Conservation (phyloP, 2,329 filamentous ascomycete genomes). For the Aspergillus cejpii region DNA sequence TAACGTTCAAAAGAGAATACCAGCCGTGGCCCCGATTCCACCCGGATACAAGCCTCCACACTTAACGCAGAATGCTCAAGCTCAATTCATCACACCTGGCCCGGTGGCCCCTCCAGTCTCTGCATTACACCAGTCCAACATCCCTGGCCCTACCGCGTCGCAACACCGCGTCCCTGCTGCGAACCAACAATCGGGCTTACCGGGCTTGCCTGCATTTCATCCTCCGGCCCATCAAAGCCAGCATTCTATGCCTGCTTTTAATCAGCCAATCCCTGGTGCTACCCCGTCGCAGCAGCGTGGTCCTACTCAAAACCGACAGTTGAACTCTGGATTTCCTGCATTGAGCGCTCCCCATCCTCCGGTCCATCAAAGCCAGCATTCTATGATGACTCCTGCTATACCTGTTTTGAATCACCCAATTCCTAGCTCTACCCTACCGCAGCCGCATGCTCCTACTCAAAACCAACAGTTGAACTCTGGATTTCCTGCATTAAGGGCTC, state of each 20-base stretch:
- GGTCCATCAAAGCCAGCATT: neutral
- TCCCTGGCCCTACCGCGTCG: neutral
- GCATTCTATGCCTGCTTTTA: no score
- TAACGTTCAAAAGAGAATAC: conserved; percentile 14
- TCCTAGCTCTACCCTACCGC: no score
- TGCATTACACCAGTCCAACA: neutral
- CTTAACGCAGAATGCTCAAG: neutral
- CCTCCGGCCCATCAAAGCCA: neutral
- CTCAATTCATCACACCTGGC: neutral
- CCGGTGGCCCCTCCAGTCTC: neutral
- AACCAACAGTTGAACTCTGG: no score
- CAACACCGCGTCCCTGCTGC: neutral
- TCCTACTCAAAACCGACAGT: no score
- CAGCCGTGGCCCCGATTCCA: conserved; percentile 15
- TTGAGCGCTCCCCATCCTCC: neutral
- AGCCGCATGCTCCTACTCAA: no score
- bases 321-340: no score
- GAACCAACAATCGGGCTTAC: neutral
- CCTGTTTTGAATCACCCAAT: no score
- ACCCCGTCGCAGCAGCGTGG: no score
- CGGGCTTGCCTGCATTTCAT: neutral
- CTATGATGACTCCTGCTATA: no score
- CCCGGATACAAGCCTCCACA: conserved; percentile 14
- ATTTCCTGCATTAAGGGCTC: no score
- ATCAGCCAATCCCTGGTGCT: no score